Base-by-base conservation (phyloP, 176 grass and related monocot species). In the Ananas comosus region DNA sequence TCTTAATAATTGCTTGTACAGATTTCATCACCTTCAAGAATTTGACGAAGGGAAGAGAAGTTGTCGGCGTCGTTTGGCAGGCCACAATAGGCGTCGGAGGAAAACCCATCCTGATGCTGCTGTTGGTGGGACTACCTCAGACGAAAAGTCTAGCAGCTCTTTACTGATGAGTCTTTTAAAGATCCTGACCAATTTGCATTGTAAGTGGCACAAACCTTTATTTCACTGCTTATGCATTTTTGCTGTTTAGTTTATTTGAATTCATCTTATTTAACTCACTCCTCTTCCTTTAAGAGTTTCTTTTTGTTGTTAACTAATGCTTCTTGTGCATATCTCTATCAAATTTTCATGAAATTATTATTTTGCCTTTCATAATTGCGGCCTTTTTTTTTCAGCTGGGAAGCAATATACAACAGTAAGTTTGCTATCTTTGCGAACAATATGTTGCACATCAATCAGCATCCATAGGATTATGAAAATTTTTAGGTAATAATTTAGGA, bases 21-120 rank as follows among this genome's bases (percentile, higher is more conserved):
- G 95, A 70, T 99, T 99, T 83, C 95, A 99, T 69, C 77, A 80
- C 74, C 82, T 99, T 64, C 74, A 94, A 84, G 95, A 99, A 78
- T 99, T 99, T 78, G 95, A 99, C 76, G 95, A 99, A 81, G 95
- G 87, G 59, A 99, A 94, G 76, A 77, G 95, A 79, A 99, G 95
- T 63, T 99, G 95, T 58, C 86, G 95, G 11, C 82, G 95, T 28
- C 87, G 95, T 64, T 83, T 94, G 80, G 87, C 87, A 70, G 95
- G 95, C 18, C 95, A 99, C 70, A 99, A 99, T 64, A 99, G 65
- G 64, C 87, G 95, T 1, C 80, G 95, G 81, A 89, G 95, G 58
- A 99, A 94, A 83, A 70, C 80, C 10, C 85, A 78, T 54, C 89
- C 87, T 77, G 87, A 84, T 49, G 75, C 69, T 81, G 28, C 57